A percentile compares a stretch with the other conserved stretches of the same genome.
These are phyloP conservation scores for Pleurotus citrinopileatus DNA, from an alignment of 768 basidiomycete species.

Conservation along the genomic window DNA sequence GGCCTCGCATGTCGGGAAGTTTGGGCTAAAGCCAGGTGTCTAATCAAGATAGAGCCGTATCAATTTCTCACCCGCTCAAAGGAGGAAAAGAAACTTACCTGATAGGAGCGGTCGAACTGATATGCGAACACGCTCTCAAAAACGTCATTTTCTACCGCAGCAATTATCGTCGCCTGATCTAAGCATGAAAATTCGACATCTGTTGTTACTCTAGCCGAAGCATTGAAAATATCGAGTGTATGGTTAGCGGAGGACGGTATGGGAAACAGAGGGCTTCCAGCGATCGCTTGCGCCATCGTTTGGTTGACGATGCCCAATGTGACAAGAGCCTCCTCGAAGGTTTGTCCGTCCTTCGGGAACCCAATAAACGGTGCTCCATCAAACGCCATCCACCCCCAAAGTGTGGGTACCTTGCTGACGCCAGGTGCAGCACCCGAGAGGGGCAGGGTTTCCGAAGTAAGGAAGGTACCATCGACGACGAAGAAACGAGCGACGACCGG, in stretches of 20 bases:
- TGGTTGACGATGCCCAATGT: neutral
- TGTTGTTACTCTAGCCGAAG: conserved; percentile 40
- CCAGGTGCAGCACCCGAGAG: conserved; percentile 36
- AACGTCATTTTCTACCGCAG: conserved; percentile 36
- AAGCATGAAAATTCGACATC: conserved; percentile 46
- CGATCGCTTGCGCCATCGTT: conserved; percentile 4
- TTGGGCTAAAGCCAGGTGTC: conserved; percentile 38
- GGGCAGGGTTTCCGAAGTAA: conserved; percentile 34
- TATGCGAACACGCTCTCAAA: conserved; percentile 43
- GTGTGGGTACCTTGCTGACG: conserved; percentile 37
- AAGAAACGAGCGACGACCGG: conserved; percentile 35
- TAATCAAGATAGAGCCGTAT: neutral
- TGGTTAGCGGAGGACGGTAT: conserved; percentile 30
- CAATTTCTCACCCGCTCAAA: neutral
- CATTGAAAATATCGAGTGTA: conserved; percentile 42
- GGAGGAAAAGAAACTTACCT: conserved; percentile 10
- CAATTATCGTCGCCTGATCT: conserved; percentile 46
- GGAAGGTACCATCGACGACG: conserved; percentile 47
- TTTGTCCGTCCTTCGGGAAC: conserved; percentile 15
- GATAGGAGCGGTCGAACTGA: conserved; percentile 45
- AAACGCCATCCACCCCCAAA: conserved; percentile 50
- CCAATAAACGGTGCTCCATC: conserved; percentile 47
- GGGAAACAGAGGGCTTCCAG: conserved; percentile 33
- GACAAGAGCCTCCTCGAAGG: neutral
- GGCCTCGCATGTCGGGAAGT: conserved; percentile 41